Percentiles rank a stretch among this genome's conserved stretches.
Conservation (phyloP, 2,329 filamentous ascomycete genomes). For the Fusarium annulatum region DNA sequence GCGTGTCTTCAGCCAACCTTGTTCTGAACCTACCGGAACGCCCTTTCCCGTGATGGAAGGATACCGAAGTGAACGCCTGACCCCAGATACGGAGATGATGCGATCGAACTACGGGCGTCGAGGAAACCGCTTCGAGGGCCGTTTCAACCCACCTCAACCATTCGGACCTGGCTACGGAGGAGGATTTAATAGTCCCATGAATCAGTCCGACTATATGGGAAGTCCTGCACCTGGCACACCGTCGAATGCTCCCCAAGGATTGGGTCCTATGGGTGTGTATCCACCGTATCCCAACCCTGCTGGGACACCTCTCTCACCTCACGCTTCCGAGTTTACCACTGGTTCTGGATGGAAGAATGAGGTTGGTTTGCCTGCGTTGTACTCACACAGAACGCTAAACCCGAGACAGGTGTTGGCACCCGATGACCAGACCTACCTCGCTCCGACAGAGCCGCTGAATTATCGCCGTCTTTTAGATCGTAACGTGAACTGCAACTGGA, state of each 20-base stretch:
- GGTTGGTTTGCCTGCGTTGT: conserved; percentile 50
- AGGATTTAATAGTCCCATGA: conserved; percentile 48
- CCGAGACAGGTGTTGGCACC: conserved; percentile 56
- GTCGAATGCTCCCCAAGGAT: conserved; percentile 50
- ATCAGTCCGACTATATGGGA: conserved; percentile 53
- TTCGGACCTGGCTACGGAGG: conserved; percentile 52
- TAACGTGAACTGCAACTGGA: conserved; percentile 98
- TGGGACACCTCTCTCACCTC: conserved; percentile 76
- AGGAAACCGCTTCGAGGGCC: conserved; percentile 59
- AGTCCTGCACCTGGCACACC: conserved; percentile 49
- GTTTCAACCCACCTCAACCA: conserved; percentile 52
- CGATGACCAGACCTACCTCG: conserved; percentile 81
- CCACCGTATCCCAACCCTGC: conserved; percentile 65
- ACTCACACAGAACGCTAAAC: conserved; percentile 22
- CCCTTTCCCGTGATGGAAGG: conserved; percentile 53
- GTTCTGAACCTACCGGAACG: conserved; percentile 52
- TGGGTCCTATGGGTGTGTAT: conserved; percentile 53
- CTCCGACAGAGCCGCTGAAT: conserved; percentile 91
- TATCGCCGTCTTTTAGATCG: conserved; percentile 95
- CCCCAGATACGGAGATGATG: conserved; percentile 61
- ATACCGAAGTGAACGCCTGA: conserved; percentile 60
- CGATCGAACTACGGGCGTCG: conserved; percentile 58
- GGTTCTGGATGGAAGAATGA: conserved; percentile 66
- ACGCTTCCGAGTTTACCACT: conserved; percentile 79
- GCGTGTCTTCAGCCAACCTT: conserved; percentile 53